Conservation (phyloP, 2,329 filamentous ascomycete species). For the Arachnomyces sp. region DNA sequence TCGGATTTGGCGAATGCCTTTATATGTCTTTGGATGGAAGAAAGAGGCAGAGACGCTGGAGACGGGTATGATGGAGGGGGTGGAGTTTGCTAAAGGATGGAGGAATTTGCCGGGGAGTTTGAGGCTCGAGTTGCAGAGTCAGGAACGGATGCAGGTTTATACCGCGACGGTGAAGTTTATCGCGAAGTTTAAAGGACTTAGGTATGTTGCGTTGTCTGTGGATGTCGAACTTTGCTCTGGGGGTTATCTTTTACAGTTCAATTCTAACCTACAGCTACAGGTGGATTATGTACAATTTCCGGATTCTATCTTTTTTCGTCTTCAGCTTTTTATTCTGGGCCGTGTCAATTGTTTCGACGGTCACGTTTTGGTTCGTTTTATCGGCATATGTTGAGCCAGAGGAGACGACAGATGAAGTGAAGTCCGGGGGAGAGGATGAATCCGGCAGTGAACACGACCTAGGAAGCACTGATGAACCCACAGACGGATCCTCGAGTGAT, state of each 20-base stretch:
- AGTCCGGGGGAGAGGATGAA: conserved; percentile 7
- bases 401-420: conserved; percentile 12
- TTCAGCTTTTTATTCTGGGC: conserved; percentile 70
- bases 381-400: conserved; percentile 32
- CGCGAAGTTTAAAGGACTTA: conserved; percentile 67
- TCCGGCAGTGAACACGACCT: too few species aligned
- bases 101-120: conserved; percentile 47
- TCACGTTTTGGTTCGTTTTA: conserved; percentile 56
- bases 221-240: neutral
- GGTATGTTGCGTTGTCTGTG: conserved; percentile 29
- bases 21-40: conserved; percentile 61
- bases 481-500: too few species aligned
- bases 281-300: conserved; percentile 82
- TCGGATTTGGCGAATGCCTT: conserved; percentile 57
- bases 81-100: conserved; percentile 55
- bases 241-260: neutral
- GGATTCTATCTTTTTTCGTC: conserved; percentile 59
- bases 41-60: conserved; percentile 57
- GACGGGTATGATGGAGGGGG: conserved; percentile 65
- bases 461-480: too few species aligned
- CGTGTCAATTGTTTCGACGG: conserved; percentile 62
- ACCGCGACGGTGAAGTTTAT: conserved; percentile 59
- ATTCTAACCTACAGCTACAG: conserved; percentile 29
- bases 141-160: conserved; percentile 69
- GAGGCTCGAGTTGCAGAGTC: conserved; percentile 62